Evolutionary conservation across 148 eudicot species (phyloP), one percentile per base, ranked within the genome.

Genomic region (Spergularia marina): DNA sequence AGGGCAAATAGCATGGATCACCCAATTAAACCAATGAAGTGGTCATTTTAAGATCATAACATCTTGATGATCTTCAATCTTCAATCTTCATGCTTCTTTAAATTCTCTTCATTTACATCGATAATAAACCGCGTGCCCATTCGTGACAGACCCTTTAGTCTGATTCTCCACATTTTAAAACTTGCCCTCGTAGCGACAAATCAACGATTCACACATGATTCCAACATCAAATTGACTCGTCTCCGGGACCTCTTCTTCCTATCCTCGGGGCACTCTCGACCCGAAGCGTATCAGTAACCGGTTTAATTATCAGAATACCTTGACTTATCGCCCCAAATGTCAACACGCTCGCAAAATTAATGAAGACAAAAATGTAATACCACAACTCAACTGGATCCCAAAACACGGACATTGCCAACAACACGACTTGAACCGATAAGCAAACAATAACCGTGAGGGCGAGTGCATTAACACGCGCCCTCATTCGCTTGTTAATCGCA

Each of bases 401-500:
- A 15, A 92, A 75, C 5, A 83, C 74, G 13, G 92, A 84, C 1
- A 76, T 53, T 5, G 78, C 71, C 53, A 88, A 30, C 20, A 85
- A 53, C 12, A 81, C 14, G 0, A 85, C 83, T 40, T 92, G 92
- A 53, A 84, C 7, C 6, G 86, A 75, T 44, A 92, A 39, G 17
- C 84, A 80, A 6, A 79, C 41, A 23, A 86, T 36, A 0, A 92
- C 78, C 1, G 86, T 66, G 14, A 79, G 7, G 2, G 84, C 83
- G 0, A 92, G 77, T 18, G 72, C 15, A 54, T 84, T 85, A 14
- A 90, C 76, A 51, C 97, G 80, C 0, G 53, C 21, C 71, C 85
- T 71, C 0, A 89, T 70, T 0, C 84, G 81, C 75, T 88, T 90
- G 73, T 92, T 92, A 30, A 92, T 92, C 15, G 87, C 94, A 0